These are phyloP conservation scores for Chaetomiaceae sp. DNA, from an alignment of 2,329 filamentous ascomycete species.

Conservation along the genomic window DNA sequence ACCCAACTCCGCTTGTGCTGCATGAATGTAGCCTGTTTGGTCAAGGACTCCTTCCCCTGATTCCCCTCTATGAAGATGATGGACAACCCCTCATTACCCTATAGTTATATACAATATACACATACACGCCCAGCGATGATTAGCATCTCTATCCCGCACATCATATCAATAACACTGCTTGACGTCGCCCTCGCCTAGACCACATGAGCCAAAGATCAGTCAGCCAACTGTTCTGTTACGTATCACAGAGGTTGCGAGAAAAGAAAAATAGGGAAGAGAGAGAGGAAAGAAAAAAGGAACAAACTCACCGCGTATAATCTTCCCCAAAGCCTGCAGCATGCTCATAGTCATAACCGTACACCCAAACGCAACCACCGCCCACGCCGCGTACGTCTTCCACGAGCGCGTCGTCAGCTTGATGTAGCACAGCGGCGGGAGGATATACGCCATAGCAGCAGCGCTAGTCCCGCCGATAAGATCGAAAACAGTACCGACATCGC, in stretches of 20 bases:
- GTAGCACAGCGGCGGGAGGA: slow-evolving; percentile 90
- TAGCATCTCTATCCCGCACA: neutral
- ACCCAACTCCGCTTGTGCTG: no score
- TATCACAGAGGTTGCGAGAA: no score
- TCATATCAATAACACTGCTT: slow-evolving; percentile 25
- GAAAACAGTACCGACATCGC: slow-evolving; percentile 90
- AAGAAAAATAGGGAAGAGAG: no score
- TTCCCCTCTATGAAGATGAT: neutral
- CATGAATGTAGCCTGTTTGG: no score
- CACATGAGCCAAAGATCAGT: neutral
- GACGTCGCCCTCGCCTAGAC: slow-evolving; percentile 27
- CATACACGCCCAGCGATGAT: neutral
- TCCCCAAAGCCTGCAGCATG: slow-evolving; percentile 28
- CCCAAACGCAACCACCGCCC: slow-evolving; percentile 29
- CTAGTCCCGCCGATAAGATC: slow-evolving; percentile 94
- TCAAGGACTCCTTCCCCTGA: no score
- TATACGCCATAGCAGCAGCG: slow-evolving; percentile 90
- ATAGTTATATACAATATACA: neutral
- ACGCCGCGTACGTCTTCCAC: slow-evolving; percentile 31
- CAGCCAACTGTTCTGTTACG: no score
- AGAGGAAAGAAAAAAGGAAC: no score
- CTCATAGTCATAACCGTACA: slow-evolving; percentile 30
- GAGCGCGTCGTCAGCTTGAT: slow-evolving; percentile 76
- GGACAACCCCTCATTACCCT: neutral
- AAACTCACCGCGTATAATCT: slow-evolving; percentile 29